These are phyloP conservation scores for Neoboletus brunneissimus DNA, from an alignment of 768 basidiomycete genomes.

Conservation along the genomic window DNA sequence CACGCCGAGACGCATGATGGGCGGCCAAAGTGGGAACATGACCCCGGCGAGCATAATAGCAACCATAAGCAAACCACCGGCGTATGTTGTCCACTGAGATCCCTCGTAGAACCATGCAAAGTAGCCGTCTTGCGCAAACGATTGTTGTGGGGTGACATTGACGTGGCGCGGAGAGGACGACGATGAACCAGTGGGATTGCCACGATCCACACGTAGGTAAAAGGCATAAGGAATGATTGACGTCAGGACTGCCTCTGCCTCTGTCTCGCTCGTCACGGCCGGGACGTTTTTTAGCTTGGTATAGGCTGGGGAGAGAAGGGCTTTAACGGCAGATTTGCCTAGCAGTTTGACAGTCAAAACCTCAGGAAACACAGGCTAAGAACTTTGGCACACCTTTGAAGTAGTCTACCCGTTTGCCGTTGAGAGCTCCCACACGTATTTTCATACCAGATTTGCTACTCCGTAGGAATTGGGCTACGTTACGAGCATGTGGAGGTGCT, in stretches of 20 bases:
- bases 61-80: constrained; percentile 90
- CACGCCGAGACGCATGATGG: constrained; percentile 86
- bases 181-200: constrained; percentile 46
- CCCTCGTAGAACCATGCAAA: constrained; percentile 98
- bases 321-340: constrained; percentile 94
- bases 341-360: not conserved
- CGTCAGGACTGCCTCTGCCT: constrained; percentile 66
- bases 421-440: constrained; percentile 83
- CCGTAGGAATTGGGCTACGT: constrained; percentile 84
- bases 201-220: constrained; percentile 88
- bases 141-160: constrained; percentile 71
- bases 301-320: constrained; percentile 90
- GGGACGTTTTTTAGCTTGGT: constrained; percentile 80
- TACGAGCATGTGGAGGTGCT: constrained; percentile 76
- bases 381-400: constrained; percentile 76
- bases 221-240: constrained; percentile 81
- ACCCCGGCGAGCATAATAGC: constrained; percentile 91
- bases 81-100: constrained; percentile 89
- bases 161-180: constrained; percentile 71
- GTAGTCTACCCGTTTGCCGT: constrained; percentile 94
- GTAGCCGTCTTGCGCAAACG: constrained; percentile 76
- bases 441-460: constrained; percentile 86
- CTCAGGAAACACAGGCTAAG: not conserved
- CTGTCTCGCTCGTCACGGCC: constrained; percentile 67
- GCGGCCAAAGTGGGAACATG: constrained; percentile 99